Evolutionary conservation across 2,329 filamentous ascomycete species (phyloP), one percentile per base, ranked within the genome.

Genomic region (Beauveria sp.): DNA sequence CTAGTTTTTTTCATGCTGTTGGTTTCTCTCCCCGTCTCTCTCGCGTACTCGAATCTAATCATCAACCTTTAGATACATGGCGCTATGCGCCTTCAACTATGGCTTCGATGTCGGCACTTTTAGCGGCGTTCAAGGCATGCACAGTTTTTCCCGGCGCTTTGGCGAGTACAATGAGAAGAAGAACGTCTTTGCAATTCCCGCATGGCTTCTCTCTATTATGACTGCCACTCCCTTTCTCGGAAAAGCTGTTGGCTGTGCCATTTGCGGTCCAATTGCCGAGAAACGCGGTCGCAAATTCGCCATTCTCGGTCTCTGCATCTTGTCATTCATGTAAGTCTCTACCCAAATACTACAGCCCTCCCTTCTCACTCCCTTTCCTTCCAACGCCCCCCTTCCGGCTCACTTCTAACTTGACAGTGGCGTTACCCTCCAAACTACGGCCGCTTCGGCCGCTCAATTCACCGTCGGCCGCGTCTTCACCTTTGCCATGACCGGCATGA

Each of bases 401-500:
- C 6, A 4, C 12, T 20, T n/a, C 55, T 61, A 50, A 63, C 30
- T 28, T 7, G 22, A 12, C 20, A 69, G 66, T 43, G 70, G 70
- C 9, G 71, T 70, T 30, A 58, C 65, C 3, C 66, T 72, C 0
- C 71, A 73, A 47, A 70, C 66, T 3, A 61, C 67, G 1, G 71
- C 70, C 16, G 64, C 61, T 5, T 66, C 69, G 1, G 65, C 67
- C 8, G 68, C 67, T 5, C 69, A 71, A 50, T 72, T 73, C 61
- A 71, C 67, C 2, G 58, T 69, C 10, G 70, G 71, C 16, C 66
- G 71, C 44, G 51, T 72, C 60, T 64, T 73, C 44, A 67, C 59
- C 53, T 72, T 67, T 55, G 66, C 59, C 37, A 72, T 71, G 67
- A 72, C 70, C 1, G 71, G 71, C 44, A 69, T 73, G 63, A 64